Base-by-base conservation (phyloP, 169 alveolate species). In the Cryptosporidium felis region DNA sequence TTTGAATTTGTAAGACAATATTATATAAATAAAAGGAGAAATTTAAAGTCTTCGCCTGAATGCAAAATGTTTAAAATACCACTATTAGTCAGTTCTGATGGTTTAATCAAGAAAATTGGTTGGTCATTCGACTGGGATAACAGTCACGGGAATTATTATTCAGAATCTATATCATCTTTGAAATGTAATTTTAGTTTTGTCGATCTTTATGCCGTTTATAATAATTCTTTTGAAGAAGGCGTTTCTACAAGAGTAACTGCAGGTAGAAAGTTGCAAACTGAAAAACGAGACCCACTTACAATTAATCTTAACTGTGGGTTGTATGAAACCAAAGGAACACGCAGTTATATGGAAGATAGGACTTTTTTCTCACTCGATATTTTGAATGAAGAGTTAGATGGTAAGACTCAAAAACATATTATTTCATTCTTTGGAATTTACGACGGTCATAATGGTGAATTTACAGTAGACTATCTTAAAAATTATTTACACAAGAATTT, bases 381-480 rank as follows among this genome's bases (percentile, higher is more conserved):
- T 34, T 62, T 90, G 51, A 65, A 65, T 5, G 47, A 45, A 14
- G 88, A 82, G n/a, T 58, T 23, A 23, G 58, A 80, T 30, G 60
- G 34, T 16, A 30, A 44, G 40, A 32, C 63, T 18, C 44, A 58
- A 47, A 51, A 58, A 10, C 65, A 62, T 9, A 40, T 34, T 12
- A 79, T 49, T 28, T 38, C 85, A 80, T 89, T 88, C 56, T 89
- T 89, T 60, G 95, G 92, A 23, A 88, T 92, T 5, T 92, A 90
- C 80, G 94, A 90, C 65, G 94, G 94, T 2, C 94, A 90, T 44
- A 92, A 92, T 80, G 95, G 94, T 2, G 94, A 90, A 42, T 89
- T 66, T 34, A 89, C 95, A 2, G 94, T 92, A 14, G 89, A 90
- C 38, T 89, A 63, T 40, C 60, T 92, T 5, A 89, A 88, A 21